phyloP scores from a whole-genome alignment of 139 green algal genomes.

The Microglena sp. region DNA sequence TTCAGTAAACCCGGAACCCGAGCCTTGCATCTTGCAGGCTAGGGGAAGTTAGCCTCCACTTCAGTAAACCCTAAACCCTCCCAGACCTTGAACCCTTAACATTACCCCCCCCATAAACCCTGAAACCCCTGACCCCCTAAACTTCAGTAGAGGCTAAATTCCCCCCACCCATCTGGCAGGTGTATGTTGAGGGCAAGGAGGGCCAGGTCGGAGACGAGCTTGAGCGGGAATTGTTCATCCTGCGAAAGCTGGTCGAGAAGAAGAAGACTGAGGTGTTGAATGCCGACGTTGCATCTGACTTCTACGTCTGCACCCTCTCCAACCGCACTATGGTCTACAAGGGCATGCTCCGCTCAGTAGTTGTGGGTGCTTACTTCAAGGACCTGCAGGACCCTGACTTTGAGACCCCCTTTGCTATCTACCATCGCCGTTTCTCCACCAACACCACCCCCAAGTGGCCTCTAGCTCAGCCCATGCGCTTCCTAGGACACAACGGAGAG shows the following conservation, averaged over 20 bases:
- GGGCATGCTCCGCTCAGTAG: conserved; percentile 84
- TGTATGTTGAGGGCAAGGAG: conserved; percentile 14
- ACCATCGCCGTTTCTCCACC: conserved; percentile 97
- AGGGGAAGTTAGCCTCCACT: too few relatives aligned
- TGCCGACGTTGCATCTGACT: conserved; percentile 51
- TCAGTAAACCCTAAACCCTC: too few relatives aligned
- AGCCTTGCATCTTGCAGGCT: too few relatives aligned
- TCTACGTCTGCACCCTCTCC: conserved; percentile 88
- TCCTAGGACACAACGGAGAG: conserved; percentile 97
- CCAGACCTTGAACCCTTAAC: too few relatives aligned
- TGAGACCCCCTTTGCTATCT: conserved; percentile 88
- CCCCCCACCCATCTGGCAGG: too few relatives aligned
- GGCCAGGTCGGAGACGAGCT: conserved; percentile 67
- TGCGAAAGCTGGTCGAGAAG: conserved; percentile 88
- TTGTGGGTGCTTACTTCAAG: conserved; percentile 81
- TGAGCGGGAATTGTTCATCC: conserved; percentile 91
- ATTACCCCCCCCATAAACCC: too few relatives aligned
- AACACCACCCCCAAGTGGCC: conserved; percentile 99
- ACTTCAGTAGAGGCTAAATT: too few relatives aligned
- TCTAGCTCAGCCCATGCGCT: conserved; percentile 95
- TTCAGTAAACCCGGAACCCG: too few relatives aligned
- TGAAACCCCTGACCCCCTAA: too few relatives aligned
- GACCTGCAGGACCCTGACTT: conserved; percentile 84
- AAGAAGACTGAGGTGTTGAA: conserved; percentile 37
- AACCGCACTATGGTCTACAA: conserved; percentile 95